Conservation (phyloP, 352 stramenopile species). For the Plasmopara viticola region DNA sequence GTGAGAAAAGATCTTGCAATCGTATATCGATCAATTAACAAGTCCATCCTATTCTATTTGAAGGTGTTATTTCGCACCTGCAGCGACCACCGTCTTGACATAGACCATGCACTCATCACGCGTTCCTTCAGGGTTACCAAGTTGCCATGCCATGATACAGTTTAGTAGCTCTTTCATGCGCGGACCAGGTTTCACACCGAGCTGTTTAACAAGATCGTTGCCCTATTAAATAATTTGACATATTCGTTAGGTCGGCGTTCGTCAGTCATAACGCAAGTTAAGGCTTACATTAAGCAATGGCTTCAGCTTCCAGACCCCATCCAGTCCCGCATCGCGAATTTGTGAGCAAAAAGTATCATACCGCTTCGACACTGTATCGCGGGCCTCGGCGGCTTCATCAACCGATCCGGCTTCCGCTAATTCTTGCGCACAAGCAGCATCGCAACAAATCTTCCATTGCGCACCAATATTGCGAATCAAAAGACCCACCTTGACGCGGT, state of each 20-base stretch:
- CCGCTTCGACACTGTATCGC: conserved; percentile 15
- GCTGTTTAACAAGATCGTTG: conserved; percentile 59
- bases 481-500: conserved; percentile 45
- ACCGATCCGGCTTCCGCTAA: conserved; percentile 20
- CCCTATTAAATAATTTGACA: conserved; percentile 27
- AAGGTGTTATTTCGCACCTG: conserved; percentile 7
- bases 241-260: conserved; percentile 1
- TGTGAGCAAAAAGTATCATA: conserved; percentile 36
- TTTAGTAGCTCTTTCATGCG: conserved; percentile 56
- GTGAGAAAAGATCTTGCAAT: too few species aligned
- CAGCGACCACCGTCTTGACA: conserved; percentile 22
- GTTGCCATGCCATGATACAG: conserved; percentile 52
- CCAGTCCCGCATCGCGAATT: conserved; percentile 26
- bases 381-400: conserved; percentile 6
- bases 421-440: conserved; percentile 50
- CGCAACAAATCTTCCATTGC: conserved; percentile 51
- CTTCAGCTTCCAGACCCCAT: conserved; percentile 55
- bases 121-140: conserved; percentile 39
- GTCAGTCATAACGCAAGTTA: not conserved
- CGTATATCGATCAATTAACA: too few species aligned
- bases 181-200: conserved; percentile 51
- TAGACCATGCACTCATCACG: conserved; percentile 53
- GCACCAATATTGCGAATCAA: conserved; percentile 51
- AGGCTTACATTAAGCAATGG: conserved; percentile 59
- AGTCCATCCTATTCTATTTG: too few species aligned